Conservation (phyloP, 495 filamentous ascomycete genomes). For the Aspergillus campestris region DNA sequence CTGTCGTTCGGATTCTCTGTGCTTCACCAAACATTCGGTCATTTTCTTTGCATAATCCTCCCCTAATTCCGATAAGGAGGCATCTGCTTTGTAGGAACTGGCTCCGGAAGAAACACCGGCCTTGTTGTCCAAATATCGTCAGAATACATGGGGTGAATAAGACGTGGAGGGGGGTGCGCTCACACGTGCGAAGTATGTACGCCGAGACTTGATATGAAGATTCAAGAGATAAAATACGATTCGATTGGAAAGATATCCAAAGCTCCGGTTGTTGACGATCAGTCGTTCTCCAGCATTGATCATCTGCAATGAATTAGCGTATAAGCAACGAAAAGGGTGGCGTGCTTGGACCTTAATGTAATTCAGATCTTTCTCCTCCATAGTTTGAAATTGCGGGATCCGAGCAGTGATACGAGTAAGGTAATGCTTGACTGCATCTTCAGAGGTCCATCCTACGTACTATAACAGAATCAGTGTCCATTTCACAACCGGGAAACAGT, state of each 20-base stretch:
- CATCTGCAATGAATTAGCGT: conserved; percentile 50
- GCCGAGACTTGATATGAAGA: conserved; percentile 86
- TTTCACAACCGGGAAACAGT: neutral
- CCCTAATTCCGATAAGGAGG: conserved; percentile 73
- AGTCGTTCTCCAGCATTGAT: conserved; percentile 93
- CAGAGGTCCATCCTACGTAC: conserved; percentile 83
- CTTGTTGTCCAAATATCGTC: conserved; percentile 15
- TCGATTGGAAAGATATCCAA: conserved; percentile 88
- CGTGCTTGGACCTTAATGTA: conserved; percentile 65
- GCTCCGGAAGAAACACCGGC: conserved; percentile 63
- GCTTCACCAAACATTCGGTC: conserved; percentile 68
- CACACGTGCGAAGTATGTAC: conserved; percentile 88
- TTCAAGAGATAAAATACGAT: conserved; percentile 99
- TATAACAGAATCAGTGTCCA: conserved; percentile 25
- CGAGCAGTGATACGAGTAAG: conserved; percentile 79
- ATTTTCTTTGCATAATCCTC: conserved; percentile 81
- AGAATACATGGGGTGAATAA: neutral
- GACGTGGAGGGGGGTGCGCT: conserved; percentile 12
- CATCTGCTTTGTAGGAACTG: conserved; percentile 85
- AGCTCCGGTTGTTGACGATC: conserved; percentile 88
- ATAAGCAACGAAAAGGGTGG: neutral
- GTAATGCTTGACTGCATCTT: conserved; percentile 88
- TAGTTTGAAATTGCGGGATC: conserved; percentile 93
- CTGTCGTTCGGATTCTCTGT: conserved; percentile 73
- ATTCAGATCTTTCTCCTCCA: conserved; percentile 88